A percentile compares a stretch with the other conserved stretches of the same genome.
phyloP scores from a whole-genome alignment of 495 filamentous ascomycete species.

The Neurospora africana region DNA sequence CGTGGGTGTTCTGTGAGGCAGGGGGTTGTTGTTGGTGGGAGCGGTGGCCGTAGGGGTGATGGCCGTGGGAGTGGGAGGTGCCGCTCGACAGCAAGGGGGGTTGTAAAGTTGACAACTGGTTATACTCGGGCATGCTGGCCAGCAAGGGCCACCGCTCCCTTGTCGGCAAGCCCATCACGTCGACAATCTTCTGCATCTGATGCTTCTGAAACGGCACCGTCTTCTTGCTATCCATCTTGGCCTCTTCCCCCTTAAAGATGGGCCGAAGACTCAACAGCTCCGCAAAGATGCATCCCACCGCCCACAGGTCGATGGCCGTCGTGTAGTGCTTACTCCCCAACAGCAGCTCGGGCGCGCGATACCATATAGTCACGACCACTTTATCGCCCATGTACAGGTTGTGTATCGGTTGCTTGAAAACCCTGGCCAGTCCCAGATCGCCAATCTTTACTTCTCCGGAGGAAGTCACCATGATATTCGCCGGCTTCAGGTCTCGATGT shows the following conservation, averaged over 20 bases:
- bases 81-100: slow-evolving; percentile 25
- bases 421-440: slow-evolving; percentile 79
- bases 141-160: slow-evolving; percentile 85
- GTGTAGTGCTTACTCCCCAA: slow-evolving; percentile 90
- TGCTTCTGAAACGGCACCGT: slow-evolving; percentile 95
- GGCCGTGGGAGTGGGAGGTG: slow-evolving; percentile 30
- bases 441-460: slow-evolving; percentile 84
- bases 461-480: slow-evolving; percentile 97
- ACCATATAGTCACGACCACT: slow-evolving; percentile 99
- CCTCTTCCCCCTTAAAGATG: slow-evolving; percentile 98
- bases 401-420: slow-evolving; percentile 89
- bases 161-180: slow-evolving; percentile 82
- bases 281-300: slow-evolving; percentile 95
- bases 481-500: slow-evolving; percentile 92
- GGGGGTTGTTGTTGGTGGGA: slow-evolving; percentile 34
- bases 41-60: slow-evolving; percentile 38
- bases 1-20: slow-evolving; percentile 1
- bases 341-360: slow-evolving; percentile 88
- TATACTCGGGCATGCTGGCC: slow-evolving; percentile 69
- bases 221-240: slow-evolving; percentile 97
- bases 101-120: slow-evolving; percentile 57
- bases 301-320: slow-evolving; percentile 94
- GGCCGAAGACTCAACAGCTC: slow-evolving; percentile 83
- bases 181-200: slow-evolving; percentile 97
- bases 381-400: slow-evolving; percentile 91